phyloP scores from a whole-genome alignment of 202 grass and related monocot species.

The Digitaria exilis region DNA sequence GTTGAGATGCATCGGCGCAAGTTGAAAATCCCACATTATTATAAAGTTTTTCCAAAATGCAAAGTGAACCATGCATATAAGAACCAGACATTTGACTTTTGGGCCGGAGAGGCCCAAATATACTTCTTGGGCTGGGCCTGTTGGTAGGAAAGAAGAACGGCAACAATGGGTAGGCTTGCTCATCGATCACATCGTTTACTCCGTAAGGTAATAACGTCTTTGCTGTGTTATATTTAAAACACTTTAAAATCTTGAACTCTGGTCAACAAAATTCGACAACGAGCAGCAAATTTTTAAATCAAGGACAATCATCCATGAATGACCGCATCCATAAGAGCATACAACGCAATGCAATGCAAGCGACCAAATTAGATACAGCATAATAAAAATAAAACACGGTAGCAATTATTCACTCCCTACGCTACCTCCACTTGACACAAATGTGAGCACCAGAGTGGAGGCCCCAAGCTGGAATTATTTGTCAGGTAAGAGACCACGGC shows the following conservation, averaged over 20 bases:
- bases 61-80: neutral
- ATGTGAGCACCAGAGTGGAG: neutral
- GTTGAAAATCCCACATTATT: neutral
- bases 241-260: too few species aligned
- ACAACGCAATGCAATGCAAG: neutral
- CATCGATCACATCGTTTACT: too few species aligned
- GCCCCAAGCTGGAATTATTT: conserved; percentile 30
- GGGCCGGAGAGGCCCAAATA: neutral
- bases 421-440: neutral
- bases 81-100: neutral
- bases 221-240: too few species aligned
- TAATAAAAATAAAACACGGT: neutral
- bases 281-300: neutral
- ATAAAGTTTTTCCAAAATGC: neutral
- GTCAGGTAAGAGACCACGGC: conserved; percentile 11
- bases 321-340: neutral
- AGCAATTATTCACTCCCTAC: conserved; percentile 51
- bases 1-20: neutral
- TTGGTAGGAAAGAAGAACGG: neutral
- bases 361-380: conserved; percentile 44
- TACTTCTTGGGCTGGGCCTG: neutral
- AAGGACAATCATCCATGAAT: neutral
- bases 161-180: too few species aligned
- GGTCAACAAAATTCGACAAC: neutral
- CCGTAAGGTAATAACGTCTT: too few species aligned